Conservation (phyloP, 495 filamentous ascomycete species). For the Friedmanniomyces endolithicus region DNA sequence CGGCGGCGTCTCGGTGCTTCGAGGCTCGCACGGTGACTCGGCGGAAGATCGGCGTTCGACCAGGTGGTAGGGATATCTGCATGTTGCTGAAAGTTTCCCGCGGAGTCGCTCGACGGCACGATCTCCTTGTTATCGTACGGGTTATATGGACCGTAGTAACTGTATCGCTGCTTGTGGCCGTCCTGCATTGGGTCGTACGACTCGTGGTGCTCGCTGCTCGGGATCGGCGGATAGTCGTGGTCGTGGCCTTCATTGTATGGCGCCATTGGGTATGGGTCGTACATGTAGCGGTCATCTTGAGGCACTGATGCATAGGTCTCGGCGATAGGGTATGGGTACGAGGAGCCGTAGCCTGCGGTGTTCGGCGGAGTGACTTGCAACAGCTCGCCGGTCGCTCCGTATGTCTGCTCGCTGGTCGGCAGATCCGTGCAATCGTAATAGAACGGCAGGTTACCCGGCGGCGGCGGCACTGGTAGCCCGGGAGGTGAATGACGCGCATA, state of each 20-base stretch:
- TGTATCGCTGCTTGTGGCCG: neutral
- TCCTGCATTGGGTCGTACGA: neutral
- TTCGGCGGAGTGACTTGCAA: constrained; percentile 3
- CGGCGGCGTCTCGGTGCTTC: neutral
- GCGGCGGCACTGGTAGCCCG: neutral
- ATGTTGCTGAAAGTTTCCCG: neutral
- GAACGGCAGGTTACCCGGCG: neutral
- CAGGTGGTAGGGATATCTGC: neutral
- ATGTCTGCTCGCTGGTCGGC: constrained; percentile 17
- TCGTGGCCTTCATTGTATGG: neutral
- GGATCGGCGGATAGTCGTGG: neutral
- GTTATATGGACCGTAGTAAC: neutral
- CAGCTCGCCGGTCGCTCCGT: constrained; percentile 11
- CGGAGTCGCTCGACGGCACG: neutral
- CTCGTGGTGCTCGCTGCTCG: neutral
- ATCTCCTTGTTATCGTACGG: constrained; percentile 1
- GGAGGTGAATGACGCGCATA: neutral
- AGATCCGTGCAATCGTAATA: neutral
- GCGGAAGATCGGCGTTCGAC: constrained; percentile 4
- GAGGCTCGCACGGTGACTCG: neutral
- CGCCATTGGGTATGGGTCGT: neutral
- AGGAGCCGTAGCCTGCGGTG: neutral
- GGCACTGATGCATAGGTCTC: too few relatives aligned
- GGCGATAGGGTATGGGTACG: neutral
- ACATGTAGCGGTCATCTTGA: too few relatives aligned